Evolutionary conservation across 2,329 filamentous ascomycete species (phyloP).

Genomic region (Cercospora zeae-maydis): DNA sequence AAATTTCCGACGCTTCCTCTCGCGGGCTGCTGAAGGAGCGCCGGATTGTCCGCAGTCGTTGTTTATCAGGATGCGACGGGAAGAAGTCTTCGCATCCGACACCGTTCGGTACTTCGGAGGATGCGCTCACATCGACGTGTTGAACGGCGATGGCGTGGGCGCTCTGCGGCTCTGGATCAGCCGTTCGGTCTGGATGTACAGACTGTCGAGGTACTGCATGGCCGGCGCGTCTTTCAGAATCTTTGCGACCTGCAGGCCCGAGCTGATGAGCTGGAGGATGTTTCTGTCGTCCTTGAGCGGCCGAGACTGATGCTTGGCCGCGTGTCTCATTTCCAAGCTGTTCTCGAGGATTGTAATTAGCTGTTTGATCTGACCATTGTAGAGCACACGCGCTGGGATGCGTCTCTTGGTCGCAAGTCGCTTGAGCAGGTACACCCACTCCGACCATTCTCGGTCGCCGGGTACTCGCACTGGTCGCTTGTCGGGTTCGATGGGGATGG

Average conservation of each 20-base stretch:
- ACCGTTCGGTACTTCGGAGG: background rate
- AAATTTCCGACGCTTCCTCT: background rate
- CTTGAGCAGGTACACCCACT: slow-evolving; percentile 87
- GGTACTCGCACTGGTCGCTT: slow-evolving; percentile 73
- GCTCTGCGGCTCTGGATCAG: slow-evolving; percentile 57
- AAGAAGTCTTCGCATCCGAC: background rate
- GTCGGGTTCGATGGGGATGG: slow-evolving; percentile 77
- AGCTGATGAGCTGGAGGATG: slow-evolving; percentile 81
- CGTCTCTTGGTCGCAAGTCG: slow-evolving; percentile 79
- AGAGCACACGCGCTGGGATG: slow-evolving; percentile 77
- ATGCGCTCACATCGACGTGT: slow-evolving; percentile 18
- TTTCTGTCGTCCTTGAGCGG: slow-evolving; percentile 85
- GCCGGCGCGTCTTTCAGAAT: slow-evolving; percentile 79
- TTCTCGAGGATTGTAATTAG: slow-evolving; percentile 86
- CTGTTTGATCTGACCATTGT: slow-evolving; percentile 85
- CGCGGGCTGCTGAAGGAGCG: background rate
- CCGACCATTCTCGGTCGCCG: slow-evolving; percentile 81
- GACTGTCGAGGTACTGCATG: slow-evolving; percentile 75
- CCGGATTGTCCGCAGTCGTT: background rate
- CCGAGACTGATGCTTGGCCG: slow-evolving; percentile 76
- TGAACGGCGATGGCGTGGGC: slow-evolving; percentile 22
- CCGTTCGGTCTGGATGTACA: slow-evolving; percentile 79
- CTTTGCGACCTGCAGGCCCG: slow-evolving; percentile 81
- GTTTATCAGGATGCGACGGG: background rate
- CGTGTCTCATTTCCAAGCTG: slow-evolving; percentile 81